Base-by-base conservation (phyloP, 176 grass and related monocot genomes). In the Saccharum spontaneum region DNA sequence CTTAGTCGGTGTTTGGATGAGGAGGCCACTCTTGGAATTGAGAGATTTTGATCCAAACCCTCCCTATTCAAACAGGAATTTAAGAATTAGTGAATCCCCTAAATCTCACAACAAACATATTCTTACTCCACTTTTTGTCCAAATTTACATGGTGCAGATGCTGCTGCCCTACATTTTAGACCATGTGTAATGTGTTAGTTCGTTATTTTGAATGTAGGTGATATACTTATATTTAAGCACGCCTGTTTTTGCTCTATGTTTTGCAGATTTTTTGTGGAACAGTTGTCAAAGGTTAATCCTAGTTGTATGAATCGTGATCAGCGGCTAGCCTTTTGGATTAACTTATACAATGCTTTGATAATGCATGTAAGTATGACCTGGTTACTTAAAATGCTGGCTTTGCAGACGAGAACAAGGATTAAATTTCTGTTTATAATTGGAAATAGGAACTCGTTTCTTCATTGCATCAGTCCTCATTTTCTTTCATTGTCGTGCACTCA, bases 261-360 rank as follows among this genome's bases (percentile, higher is more conserved):
- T 81, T 66, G 43, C 91, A 99, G 97, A 79, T 94, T 92, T 93
- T 88, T 99, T 15, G 97, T 99, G 74, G 97, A 96, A 85, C 91
- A 99, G 81, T 80, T 99, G 84, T 91, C 91, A n/a, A 96, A 82
- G 57, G 84, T 99, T 52, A 91, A 96, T 28, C 97, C 93, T 26
- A 86, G 80, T 79, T 59, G 52, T 87, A 78, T 98, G 91, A 87
- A 61, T 73, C 74, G 84, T 85, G 88, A 92, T 72, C 83, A 95
- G 83, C 92, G 87, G 83, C 89, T 98, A 68, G 96, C 96, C 74
- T 98, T 98, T 82, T 98, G 96, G 96, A 94, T 98, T 74, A 98
- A 98, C 61, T 85, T 98, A 54, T 98, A 93, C 67, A 98, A 95
- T 88, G 96, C 93, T 20, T 89, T 99, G 78, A 96, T 99, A 88